Conservation (phyloP, 805 yeast genomes). For the Tetrapisispora taiwanensis region DNA sequence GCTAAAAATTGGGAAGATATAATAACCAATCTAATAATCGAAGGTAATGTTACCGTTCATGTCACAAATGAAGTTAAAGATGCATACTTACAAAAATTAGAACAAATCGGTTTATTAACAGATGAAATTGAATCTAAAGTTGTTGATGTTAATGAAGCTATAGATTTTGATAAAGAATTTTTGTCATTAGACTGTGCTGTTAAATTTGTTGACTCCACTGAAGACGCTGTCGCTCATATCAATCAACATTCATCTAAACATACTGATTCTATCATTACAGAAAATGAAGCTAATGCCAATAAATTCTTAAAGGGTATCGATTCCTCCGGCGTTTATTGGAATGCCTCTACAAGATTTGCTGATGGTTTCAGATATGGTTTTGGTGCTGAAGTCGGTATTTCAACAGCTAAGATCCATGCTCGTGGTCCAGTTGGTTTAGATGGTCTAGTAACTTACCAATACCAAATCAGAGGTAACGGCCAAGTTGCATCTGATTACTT, state of each 20-base stretch:
- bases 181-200: slow-evolving; percentile 77
- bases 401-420: slow-evolving; percentile 94
- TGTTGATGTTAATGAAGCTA: slow-evolving; percentile 36
- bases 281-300: slow-evolving; percentile 59
- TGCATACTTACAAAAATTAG: slow-evolving; percentile 19
- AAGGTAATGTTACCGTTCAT: slow-evolving; percentile 61
- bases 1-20: slow-evolving; percentile 31
- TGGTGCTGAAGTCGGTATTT: slow-evolving; percentile 97
- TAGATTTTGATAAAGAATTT: slow-evolving; percentile 75
- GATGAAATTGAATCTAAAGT: slow-evolving; percentile 22
- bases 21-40: slow-evolving; percentile 40
- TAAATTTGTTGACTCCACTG: slow-evolving; percentile 44
- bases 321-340: slow-evolving; percentile 96
- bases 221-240: slow-evolving; percentile 76
- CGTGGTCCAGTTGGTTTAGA: slow-evolving; percentile 98
- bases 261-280: slow-evolving; percentile 87
- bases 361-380: slow-evolving; percentile 98
- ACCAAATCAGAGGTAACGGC: slow-evolving; percentile 84
- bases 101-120: slow-evolving; percentile 7
- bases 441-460: slow-evolving; percentile 92
- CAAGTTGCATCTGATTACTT: slow-evolving; percentile 85
- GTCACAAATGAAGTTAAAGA: slow-evolving; percentile 42
- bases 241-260: slow-evolving; percentile 91
- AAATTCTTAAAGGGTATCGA: slow-evolving; percentile 76
- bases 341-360: slow-evolving; percentile 92